Base-by-base conservation (phyloP, 306 rosid genomes). In the Malus orientalis region DNA sequence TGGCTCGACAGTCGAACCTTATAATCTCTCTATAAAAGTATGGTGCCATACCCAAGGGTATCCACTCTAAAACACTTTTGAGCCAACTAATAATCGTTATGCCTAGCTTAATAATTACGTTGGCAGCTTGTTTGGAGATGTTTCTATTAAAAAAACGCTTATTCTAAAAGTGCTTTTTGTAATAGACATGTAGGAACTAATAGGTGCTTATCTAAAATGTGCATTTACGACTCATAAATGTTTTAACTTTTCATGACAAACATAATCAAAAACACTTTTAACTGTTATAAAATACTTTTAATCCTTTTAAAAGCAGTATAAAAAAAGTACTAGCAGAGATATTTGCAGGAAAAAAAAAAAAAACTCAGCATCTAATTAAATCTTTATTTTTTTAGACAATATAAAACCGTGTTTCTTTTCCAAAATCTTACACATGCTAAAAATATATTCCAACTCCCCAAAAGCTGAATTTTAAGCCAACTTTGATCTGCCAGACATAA, bases 391-490 rank as follows among this genome's bases (percentile, higher is more conserved):
- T 30, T 27, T 3, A 25, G 38, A 15, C 20, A 14, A 2, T 69
- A 47, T n/a, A 47, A 45, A 69, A 47, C 22, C 11, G 67, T 23
- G 73, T 22, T 13, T 12, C 38, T 11, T 36, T 45, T 30, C 4
- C 1, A 42, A 60, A 60, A 15, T 15, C 68, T 2, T 55, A 29
- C 18, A 30, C 33, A 63, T 66, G 49, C 62, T 66, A 20, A 27
- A 40, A 27, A 8, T 4, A 58, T 66, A 74, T 69, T 54, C 77
- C 72, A 78, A 69, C 38, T 33, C 22, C 49, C 65, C 53, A 23
- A 8, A 57, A 36, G 57, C 22, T 67, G 49, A 82, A 78, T 65
- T 74, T 59, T 22, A 33, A 54, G 75, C 77, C 62, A 70, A 55
- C 76, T 42, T 66, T 78, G 76, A 62, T 15, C 36, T 30, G 30